Conservation (phyloP, 2,329 filamentous ascomycete genomes). For the Daldinia sp. region DNA sequence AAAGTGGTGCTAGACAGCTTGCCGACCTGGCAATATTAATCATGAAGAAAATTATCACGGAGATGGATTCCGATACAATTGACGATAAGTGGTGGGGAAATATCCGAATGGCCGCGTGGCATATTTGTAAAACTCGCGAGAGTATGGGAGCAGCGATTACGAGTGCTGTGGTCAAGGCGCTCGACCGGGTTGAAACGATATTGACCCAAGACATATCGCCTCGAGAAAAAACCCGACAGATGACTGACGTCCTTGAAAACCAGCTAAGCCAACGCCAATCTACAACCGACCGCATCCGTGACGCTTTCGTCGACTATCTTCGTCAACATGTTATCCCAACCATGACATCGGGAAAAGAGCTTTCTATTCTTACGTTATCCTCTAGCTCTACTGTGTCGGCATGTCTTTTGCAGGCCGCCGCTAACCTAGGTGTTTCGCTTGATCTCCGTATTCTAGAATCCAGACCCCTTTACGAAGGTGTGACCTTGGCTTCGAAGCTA, state of each 20-base stretch:
- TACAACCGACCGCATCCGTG: constrained; percentile 44
- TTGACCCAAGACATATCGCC: constrained; percentile 37
- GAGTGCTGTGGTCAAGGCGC: constrained; percentile 55
- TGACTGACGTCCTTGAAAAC: constrained; percentile 40
- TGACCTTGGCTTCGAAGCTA: constrained; percentile 59
- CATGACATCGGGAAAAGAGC: constrained; percentile 25
- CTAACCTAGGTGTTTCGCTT: constrained; percentile 49
- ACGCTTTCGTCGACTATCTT: constrained; percentile 49
- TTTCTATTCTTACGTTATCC: constrained; percentile 68
- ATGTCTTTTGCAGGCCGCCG: constrained; percentile 55
- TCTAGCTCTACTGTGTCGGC: constrained; percentile 67
- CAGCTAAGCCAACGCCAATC: constrained; percentile 28
- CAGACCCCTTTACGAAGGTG: constrained; percentile 71
- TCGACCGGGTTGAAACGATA: constrained; percentile 51
- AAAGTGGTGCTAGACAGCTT: constrained; percentile 67
- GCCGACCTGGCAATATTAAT: constrained; percentile 61
- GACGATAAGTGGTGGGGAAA: constrained; percentile 62
- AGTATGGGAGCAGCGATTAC: constrained; percentile 71
- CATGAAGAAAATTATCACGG: constrained; percentile 56
- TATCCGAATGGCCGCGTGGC: constrained; percentile 66
- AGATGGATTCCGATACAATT: constrained; percentile 43
- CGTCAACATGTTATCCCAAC: constrained; percentile 27
- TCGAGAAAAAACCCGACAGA: constrained; percentile 39
- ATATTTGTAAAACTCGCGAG: constrained; percentile 70
- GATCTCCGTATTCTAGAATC: constrained; percentile 72